Evolutionary conservation across 1,139 yeast genomes (phyloP).

Genomic region (Candida glucosophila): DNA sequence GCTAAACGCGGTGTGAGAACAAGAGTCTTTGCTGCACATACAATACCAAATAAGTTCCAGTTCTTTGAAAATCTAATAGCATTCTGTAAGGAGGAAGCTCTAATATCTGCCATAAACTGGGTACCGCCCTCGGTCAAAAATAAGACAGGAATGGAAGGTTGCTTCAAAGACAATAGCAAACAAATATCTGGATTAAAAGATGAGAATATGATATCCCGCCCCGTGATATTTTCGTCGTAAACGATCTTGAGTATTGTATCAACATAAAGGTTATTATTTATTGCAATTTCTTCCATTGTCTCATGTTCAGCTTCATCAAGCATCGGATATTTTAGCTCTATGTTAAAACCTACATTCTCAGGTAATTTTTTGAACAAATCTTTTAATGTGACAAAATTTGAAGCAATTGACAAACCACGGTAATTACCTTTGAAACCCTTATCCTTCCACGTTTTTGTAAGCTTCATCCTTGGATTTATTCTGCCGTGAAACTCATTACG

Average conservation of each 20-base stretch:
- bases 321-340: constrained; percentile 95
- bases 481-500: constrained; percentile 31
- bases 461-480: constrained; percentile 63
- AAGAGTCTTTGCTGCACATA: constrained; percentile 79
- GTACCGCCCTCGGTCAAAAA: constrained; percentile 89
- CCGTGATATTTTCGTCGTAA: constrained; percentile 64
- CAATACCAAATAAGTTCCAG: constrained; percentile 91
- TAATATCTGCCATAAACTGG: constrained; percentile 71
- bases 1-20: constrained; percentile 84
- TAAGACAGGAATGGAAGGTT: constrained; percentile 85
- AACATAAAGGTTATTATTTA: constrained; percentile 80
- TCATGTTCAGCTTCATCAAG: constrained; percentile 86
- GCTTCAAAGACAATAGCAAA: constrained; percentile 75
- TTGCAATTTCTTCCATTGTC: constrained; percentile 77
- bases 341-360: constrained; percentile 79
- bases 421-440: constrained; percentile 89
- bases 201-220: constrained; percentile 83
- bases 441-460: constrained; percentile 79
- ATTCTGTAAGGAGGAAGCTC: constrained; percentile 83
- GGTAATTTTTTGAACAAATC: constrained; percentile 82
- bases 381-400: constrained; percentile 81
- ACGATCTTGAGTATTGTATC: constrained; percentile 77
- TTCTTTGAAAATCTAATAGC: constrained; percentile 86
- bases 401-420: constrained; percentile 84
- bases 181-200: constrained; percentile 95